These are phyloP conservation scores for Colletotrichum tamarilloi DNA, from an alignment of 2,329 filamentous ascomycete genomes.

Conservation along the genomic window DNA sequence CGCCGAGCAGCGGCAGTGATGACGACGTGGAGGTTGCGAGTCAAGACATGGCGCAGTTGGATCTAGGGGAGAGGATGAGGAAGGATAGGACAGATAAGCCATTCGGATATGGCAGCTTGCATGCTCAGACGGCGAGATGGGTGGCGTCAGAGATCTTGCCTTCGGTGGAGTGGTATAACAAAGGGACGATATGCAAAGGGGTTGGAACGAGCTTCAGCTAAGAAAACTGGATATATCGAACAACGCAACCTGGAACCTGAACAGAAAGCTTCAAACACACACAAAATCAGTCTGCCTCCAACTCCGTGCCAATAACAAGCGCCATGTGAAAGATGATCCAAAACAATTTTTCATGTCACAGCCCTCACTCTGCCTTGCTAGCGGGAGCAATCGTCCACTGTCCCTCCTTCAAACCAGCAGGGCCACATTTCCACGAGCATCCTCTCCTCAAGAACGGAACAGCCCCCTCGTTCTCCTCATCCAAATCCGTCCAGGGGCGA, in stretches of 20 bases:
- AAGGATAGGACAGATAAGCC: constrained; percentile 60
- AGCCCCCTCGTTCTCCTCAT: constrained; percentile 46
- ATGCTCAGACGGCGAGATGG: constrained; percentile 71
- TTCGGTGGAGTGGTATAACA: constrained; percentile 59
- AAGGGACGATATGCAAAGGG: constrained; percentile 62
- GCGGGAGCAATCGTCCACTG: constrained; percentile 33
- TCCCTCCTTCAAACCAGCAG: constrained; percentile 45
- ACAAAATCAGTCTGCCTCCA: neutral
- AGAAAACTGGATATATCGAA: neutral
- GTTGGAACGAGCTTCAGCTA: constrained; percentile 43
- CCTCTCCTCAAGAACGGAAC: constrained; percentile 61
- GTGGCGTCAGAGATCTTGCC: constrained; percentile 64
- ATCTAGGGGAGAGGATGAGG: constrained; percentile 43
- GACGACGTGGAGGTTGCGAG: constrained; percentile 37
- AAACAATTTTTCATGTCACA: neutral
- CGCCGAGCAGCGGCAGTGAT: neutral
- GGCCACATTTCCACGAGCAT: constrained; percentile 63
- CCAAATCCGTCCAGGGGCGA: constrained; percentile 28
- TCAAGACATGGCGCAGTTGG: constrained; percentile 45
- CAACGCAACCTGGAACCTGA: neutral
- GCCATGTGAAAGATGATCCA: neutral
- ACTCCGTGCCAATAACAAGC: constrained; percentile 12
- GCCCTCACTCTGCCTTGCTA: neutral
- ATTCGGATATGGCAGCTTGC: constrained; percentile 67
- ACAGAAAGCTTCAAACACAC: neutral